Conservation (phyloP, 2,329 filamentous ascomycete species). For the Cordyceps fumosorosea region DNA sequence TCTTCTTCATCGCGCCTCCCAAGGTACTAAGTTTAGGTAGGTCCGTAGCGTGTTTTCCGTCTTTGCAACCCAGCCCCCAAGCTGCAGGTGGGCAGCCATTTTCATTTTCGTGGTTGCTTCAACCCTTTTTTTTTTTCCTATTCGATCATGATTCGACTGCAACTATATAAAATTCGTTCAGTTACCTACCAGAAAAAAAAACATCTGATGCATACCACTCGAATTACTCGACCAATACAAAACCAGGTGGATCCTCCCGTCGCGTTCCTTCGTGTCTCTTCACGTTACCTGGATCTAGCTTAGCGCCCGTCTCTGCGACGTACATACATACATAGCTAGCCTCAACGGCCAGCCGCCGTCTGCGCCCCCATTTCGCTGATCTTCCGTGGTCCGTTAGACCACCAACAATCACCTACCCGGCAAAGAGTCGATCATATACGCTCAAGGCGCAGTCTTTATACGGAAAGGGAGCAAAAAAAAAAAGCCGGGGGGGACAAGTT, state of each 20-base stretch:
- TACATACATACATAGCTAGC: no score
- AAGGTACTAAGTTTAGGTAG: no score
- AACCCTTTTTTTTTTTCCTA: no score
- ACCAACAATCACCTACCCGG: neutral
- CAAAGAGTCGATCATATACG: no score
- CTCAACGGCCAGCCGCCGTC: neutral
- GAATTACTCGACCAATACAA: neutral
- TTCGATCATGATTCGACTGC: no score
- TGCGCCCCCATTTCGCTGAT: neutral
- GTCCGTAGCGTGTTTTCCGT: neutral
- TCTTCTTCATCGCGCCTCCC: no score
- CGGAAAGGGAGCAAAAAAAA: no score
- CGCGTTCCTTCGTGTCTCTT: constrained; percentile 9
- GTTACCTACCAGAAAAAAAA: neutral
- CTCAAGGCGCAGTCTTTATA: no score
- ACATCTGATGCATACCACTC: no score
- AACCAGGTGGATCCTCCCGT: constrained; percentile 3
- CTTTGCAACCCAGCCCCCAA: neutral
- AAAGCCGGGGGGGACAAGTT: no score
- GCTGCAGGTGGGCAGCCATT: no score
- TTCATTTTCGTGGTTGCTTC: no score
- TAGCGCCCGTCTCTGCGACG: neutral
- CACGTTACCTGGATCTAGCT: neutral
- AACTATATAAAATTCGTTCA: neutral
- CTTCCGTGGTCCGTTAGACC: neutral